These are phyloP conservation scores for Bipolaris oryzae DNA, from an alignment of 2,329 filamentous ascomycete genomes.

Conservation along the genomic window DNA sequence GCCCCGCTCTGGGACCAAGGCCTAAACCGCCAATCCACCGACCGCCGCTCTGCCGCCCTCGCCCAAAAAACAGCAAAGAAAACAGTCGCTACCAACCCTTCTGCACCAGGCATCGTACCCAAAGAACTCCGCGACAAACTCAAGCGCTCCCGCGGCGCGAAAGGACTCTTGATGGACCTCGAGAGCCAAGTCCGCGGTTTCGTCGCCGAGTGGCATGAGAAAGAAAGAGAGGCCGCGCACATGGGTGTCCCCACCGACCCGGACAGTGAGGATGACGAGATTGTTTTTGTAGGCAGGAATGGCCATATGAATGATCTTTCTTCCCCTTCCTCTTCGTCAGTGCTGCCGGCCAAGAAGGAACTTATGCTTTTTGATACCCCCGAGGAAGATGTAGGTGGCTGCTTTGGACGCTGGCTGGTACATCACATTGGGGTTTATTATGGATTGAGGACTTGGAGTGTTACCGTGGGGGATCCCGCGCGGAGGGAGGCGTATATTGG, in stretches of 20 bases:
- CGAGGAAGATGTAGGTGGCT: conserved; percentile 74
- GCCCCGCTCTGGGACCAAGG: conserved; percentile 81
- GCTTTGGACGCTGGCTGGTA: conserved; percentile 91
- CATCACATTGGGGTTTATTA: conserved; percentile 94
- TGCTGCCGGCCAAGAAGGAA: conserved; percentile 62
- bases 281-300: conserved; percentile 82
- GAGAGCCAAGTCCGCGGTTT: conserved; percentile 85
- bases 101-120: conserved; percentile 64
- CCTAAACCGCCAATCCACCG: conserved; percentile 54
- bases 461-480: conserved; percentile 72
- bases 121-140: conserved; percentile 79
- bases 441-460: conserved; percentile 81
- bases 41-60: conserved; percentile 41
- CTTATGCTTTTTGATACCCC: conserved; percentile 81
- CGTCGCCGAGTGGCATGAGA: conserved; percentile 66
- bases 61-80: conserved; percentile 45
- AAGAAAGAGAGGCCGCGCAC: conserved; percentile 56
- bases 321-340: conserved; percentile 47
- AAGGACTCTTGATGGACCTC: conserved; percentile 78
- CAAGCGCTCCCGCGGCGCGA: conserved; percentile 80
- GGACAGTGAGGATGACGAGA: conserved; percentile 76
- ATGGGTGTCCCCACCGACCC: conserved; percentile 55
- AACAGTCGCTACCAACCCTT: conserved; percentile 49
- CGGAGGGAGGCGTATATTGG: conserved; percentile 84
- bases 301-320: conserved; percentile 66